Percentiles rank a stretch among this genome's conserved stretches.
These are phyloP conservation scores for Blepharisma japonicum DNA, from an alignment of 73 alveolate genomes.

Conservation along the genomic window DNA sequence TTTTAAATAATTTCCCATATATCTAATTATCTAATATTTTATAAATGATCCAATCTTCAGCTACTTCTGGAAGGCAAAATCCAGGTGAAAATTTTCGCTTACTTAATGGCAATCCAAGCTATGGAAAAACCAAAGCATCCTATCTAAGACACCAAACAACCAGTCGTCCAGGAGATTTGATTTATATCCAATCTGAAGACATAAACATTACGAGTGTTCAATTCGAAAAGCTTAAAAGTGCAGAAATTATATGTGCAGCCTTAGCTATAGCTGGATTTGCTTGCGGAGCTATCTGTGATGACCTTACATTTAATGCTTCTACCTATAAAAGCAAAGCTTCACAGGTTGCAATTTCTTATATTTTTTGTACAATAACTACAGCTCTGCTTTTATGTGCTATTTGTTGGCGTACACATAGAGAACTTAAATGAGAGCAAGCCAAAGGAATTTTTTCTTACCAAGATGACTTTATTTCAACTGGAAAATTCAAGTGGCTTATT, in stretches of 20 bases:
- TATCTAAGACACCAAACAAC: no score
- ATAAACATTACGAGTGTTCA: not conserved
- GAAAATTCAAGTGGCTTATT: not conserved
- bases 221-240: not conserved
- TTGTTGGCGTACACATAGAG: not conserved
- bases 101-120: no score
- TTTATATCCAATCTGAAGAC: constrained; percentile 18
- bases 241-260: not conserved
- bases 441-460: constrained; percentile 20
- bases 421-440: constrained; percentile 9
- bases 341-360: not conserved
- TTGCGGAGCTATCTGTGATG: not conserved
- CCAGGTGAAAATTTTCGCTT: no score
- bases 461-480: constrained; percentile 13
- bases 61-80: no score
- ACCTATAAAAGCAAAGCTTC: not conserved
- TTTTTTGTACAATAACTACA: constrained; percentile 15
- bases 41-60: no score
- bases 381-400: not conserved
- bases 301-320: not conserved
- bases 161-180: not conserved
- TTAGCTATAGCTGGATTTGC: constrained; percentile 29
- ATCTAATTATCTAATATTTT: no score
- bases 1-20: no score
- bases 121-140: no score